A percentile compares a stretch with the other conserved stretches of the same genome.
Evolutionary conservation across 2,329 filamentous ascomycete species (phyloP).

Genomic region (Penicillium sp.): DNA sequence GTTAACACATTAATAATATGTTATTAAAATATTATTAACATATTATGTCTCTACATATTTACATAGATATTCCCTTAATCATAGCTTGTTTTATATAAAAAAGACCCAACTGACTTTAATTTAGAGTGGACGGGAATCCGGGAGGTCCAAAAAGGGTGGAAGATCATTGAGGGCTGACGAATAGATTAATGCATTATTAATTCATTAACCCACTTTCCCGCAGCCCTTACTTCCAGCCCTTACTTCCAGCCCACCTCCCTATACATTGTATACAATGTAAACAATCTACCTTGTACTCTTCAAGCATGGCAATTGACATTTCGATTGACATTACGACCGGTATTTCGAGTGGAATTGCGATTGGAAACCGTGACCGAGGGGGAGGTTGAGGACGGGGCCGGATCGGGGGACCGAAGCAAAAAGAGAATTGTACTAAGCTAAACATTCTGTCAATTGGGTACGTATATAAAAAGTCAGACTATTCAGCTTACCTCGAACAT

Average conservation of each 20-base stretch:
- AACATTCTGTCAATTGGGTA: neutral
- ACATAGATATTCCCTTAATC: too few relatives aligned
- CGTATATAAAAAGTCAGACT: neutral
- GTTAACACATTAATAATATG: too few relatives aligned
- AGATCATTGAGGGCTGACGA: too few relatives aligned
- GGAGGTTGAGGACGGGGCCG: too few relatives aligned
- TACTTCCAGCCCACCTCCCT: neutral
- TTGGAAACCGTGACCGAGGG: neutral
- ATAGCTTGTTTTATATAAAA: too few relatives aligned
- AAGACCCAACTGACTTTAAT: neutral
- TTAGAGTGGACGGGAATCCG: neutral
- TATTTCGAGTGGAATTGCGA: neutral
- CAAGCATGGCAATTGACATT: neutral
- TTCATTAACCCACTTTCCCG: too few relatives aligned
- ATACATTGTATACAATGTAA: neutral
- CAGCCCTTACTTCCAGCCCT: neutral
- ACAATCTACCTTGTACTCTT: neutral
- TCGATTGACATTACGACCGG: too few relatives aligned
- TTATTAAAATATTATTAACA: too few relatives aligned
- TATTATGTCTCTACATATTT: too few relatives aligned
- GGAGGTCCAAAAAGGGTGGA: too few relatives aligned
- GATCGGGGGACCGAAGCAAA: neutral
- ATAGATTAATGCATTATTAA: too few relatives aligned
- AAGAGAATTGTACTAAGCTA: neutral
- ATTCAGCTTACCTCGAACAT: neutral